Base-by-base conservation (phyloP, 2,329 filamentous ascomycete genomes). In the Penicillium sclerotiorum region DNA sequence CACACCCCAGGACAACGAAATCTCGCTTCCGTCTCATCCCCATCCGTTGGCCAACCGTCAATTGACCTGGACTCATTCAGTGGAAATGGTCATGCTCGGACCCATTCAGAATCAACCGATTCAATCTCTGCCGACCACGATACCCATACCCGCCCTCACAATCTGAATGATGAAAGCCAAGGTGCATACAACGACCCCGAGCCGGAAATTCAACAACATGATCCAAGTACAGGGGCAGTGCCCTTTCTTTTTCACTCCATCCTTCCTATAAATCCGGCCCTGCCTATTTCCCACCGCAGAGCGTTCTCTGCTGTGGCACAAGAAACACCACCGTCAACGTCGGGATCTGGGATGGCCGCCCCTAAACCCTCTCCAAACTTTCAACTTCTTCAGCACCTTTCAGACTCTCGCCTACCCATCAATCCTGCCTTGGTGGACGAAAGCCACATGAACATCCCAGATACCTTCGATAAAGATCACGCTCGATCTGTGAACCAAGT, bases 221-320 rank as follows among this genome's bases (percentile, higher is more conserved):
- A 45, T 12, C 37, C 38, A n/a, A n/a, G n/a, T 13, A 38, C 52
- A 37, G 44, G 36, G 20, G 54, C 56, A 30, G 54, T 59, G 17
- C 53, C 59, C 12, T 64, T 62, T 25, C 62, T 70, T 13, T 47
- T 66, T 8, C 56, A 61, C 32, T 70, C 68, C 6, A 56, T 59
- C 5, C 58, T 72, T 15, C 67, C 67, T 6, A 66, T 70, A 20
- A 70, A 71, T 17, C 66, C 67, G 13, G 61, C 65, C 23, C 30
- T 56, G 13, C 22, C 56, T 41, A 23, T 48, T 39, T 43, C 44
- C 20, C 46, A 45, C 18, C 47, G 43, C 21, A 46, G 45, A 23
- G 43, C 50, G 8, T 45, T 45, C 23, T 45, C 52, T 45, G 27
- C 44, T 4, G 36, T 45, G 18, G 17, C 40, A 18, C 35, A 36